A percentile compares a stretch with the other conserved stretches of the same genome.
These are phyloP conservation scores for Rutstroemia sp. DNA, from an alignment of 2,329 filamentous ascomycete genomes.

Conservation along the genomic window DNA sequence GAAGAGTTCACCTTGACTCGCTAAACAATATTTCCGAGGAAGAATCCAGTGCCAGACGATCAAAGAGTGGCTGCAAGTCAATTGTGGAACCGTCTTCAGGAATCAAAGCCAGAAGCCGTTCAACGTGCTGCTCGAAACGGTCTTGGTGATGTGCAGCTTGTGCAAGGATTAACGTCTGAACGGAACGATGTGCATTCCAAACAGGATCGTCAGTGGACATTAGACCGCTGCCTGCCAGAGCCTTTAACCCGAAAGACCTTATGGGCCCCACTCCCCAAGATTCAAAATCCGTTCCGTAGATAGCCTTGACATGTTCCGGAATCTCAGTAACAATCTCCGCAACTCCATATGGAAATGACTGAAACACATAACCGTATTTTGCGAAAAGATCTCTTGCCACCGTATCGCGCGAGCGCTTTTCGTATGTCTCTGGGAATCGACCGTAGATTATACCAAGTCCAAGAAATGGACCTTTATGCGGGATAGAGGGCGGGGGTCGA, in stretches of 20 bases:
- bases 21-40: constrained; percentile 58
- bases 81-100: constrained; percentile 4
- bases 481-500: neutral
- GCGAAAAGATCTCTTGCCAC: neutral
- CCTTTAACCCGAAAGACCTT: constrained; percentile 35
- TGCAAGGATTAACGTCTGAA: neutral
- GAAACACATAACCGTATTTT: constrained; percentile 1
- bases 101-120: neutral
- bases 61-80: neutral
- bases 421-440: constrained; percentile 16
- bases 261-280: constrained; percentile 37
- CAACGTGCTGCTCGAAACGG: neutral
- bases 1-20: constrained; percentile 31
- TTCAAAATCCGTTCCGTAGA: constrained; percentile 8
- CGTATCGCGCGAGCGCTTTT: neutral
- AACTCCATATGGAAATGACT: neutral
- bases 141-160: neutral
- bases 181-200: constrained; percentile 2
- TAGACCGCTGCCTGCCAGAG: neutral
- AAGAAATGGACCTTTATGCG: neutral
- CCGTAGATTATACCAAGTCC: neutral
- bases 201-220: neutral
- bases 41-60: constrained; percentile 43
- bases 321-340: constrained; percentile 11
- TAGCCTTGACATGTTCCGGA: constrained; percentile 9